Evolutionary conservation across 2,329 filamentous ascomycete genomes (phyloP), one percentile per base, ranked within the genome.

Genomic region (Apiospora hydei): DNA sequence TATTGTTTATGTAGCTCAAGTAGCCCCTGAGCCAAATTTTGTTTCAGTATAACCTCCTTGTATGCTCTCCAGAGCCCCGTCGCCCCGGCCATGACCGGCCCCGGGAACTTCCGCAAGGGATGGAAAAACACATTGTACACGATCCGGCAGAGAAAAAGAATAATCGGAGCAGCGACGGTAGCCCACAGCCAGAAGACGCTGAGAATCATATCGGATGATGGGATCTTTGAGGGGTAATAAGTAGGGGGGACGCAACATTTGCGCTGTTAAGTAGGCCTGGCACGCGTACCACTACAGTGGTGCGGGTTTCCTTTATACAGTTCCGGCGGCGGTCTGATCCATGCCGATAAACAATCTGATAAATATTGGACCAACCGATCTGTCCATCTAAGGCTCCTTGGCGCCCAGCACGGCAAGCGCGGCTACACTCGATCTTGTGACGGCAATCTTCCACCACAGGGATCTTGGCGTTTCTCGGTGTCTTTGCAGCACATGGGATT

Each of bases 91-190:
- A 49, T 24, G 44, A 6, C 16, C 7, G 67, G 67, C 26, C 67
- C 67, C 8, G 67, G 67, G 44, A 69, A 69, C 14, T 44, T 46
- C 26, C 67, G 44, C 18, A 69, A 49, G 16, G 67, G 67, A n/a
- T 69, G 67, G 26, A 69, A 49, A 3, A 49, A 49, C 10, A 69
- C 67, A 69, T 69, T 69, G 44, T 69, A 69, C 10, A 69, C 44
- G 8, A 49, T 49, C 10, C 34, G 24, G 47, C 46, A 30, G 14
- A 57, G n/a, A 11, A 51, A 41, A 0, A 53, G n/a, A 16, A 26
- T 34, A 24, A 69, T 21, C 10, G 44, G 41, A 30, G 66, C 41
- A 14, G 66, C n/a, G 18, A 47, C 4, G 7, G 34, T n/a, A 24
- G 57, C 21, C 57, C 57, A 64, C 5, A 41, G 11, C 57, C 57